Evolutionary conservation across 495 filamentous ascomycete genomes (phyloP), one percentile per base, ranked within the genome.

Genomic region (Aspergillus incahuasiensis): DNA sequence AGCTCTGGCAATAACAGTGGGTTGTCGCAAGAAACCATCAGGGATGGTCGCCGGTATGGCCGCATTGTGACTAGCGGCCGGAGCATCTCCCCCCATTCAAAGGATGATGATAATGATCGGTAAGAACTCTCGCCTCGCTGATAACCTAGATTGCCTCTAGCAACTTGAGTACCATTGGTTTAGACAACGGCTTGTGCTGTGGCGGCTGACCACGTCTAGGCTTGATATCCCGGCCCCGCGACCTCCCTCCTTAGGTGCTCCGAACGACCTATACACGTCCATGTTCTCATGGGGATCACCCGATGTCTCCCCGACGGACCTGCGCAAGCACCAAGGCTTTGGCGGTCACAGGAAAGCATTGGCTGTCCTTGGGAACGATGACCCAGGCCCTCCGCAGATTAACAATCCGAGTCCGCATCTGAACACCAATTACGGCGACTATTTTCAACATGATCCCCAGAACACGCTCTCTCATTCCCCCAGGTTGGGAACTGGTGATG

Each of bases 281-380:
- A 70, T 68, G 40, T 79, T 78, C 59, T 70, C 75, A 34, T 75
- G 71, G 62, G 65, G 64, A 19, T 75, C 78, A 8, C 72, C 77
- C 2, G 72, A 76, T 28, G 65, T 74, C 15, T 73, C 74, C 20
- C 71, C 74, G 11, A 76, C 71, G 28, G 76, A 78, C 45, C 64
- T 69, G 45, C 74, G 74, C 46, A 77, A 72, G 53, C 58, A 58
- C 6, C 63, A 72, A 55, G 64, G 71, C 4, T 69, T 78, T 32
- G 63, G 61, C 24, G 71, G 68, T 51, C 70, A 74, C 51, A 62
- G 68, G 45, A 76, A 75, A 56, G 73, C 70, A 12, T 60, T 71
- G 48, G 68, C 64, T 32, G 54, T 69, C 3, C 54, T 74, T 40
- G 70, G 68, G 32, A 60, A 64, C 13, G 65, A 66, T 34, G 69